These are phyloP conservation scores for Metschnikowia reukaufii DNA, from an alignment of 805 yeast genomes.

Conservation along the genomic window DNA sequence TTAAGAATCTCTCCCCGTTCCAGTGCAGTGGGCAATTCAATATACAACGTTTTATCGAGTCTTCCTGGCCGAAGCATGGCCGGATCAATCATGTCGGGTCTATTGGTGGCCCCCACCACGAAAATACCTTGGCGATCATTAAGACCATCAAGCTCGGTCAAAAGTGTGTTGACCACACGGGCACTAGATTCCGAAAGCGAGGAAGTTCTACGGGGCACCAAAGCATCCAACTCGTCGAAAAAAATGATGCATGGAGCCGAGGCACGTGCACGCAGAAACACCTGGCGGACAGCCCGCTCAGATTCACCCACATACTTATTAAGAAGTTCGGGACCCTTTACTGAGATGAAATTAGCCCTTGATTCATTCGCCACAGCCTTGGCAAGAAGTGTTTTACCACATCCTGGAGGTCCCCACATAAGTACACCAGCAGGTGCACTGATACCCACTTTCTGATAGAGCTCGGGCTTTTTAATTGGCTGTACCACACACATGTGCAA, in stretches of 20 bases:
- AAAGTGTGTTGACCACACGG: conserved; percentile 88
- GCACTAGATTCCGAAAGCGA: conserved; percentile 86
- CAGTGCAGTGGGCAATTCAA: conserved; percentile 76
- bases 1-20: conserved; percentile 82
- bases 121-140: conserved; percentile 91
- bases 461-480: conserved; percentile 89
- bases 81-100: conserved; percentile 98
- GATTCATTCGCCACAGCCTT: conserved; percentile 98
- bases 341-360: conserved; percentile 91
- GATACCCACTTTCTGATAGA: conserved; percentile 87
- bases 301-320: conserved; percentile 97
- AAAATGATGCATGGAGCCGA: conserved; percentile 92
- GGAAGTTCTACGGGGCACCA: conserved; percentile 92
- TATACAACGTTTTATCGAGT: conserved; percentile 86
- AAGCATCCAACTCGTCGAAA: conserved; percentile 94
- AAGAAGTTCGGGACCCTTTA: conserved; percentile 92
- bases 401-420: conserved; percentile 99
- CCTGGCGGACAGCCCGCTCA: conserved; percentile 91
- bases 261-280: conserved; percentile 87
- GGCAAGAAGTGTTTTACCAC: conserved; percentile 95
- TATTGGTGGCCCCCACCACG: conserved; percentile 94
- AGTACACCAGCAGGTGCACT: conserved; percentile 96
- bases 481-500: conserved; percentile 97
- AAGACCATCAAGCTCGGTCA: conserved; percentile 93
- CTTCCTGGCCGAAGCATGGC: conserved; percentile 98